Evolutionary conservation across 108 stramenopile genomes (phyloP).

Genomic region (Epipyxis sp.): DNA sequence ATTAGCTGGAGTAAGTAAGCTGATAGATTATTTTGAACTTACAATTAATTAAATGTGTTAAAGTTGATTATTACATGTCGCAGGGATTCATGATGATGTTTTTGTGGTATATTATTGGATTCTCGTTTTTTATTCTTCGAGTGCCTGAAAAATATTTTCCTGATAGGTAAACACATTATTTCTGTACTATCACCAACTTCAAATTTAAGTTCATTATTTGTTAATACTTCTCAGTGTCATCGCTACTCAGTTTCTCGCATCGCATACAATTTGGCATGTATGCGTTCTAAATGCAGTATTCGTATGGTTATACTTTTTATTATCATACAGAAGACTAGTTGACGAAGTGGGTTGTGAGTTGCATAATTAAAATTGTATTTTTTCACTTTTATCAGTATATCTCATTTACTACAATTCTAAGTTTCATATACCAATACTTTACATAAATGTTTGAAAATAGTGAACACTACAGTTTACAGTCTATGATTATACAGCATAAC

Average conservation of each 20-base stretch:
- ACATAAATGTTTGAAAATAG: too few relatives aligned
- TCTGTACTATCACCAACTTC: too few relatives aligned
- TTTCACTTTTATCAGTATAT: too few relatives aligned
- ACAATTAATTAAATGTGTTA: background rate
- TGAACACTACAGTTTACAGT: too few relatives aligned
- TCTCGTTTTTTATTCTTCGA: background rate
- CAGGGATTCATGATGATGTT: conserved; percentile 17
- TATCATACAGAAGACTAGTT: background rate
- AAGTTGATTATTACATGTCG: background rate
- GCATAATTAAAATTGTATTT: background rate
- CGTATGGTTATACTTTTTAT: conserved; percentile 20
- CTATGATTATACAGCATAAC: too few relatives aligned
- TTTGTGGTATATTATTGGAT: conserved; percentile 19
- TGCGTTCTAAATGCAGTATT: conserved; percentile 18
- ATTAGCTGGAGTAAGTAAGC: background rate
- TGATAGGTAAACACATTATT: conserved; percentile 24
- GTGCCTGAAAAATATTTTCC: conserved; percentile 16
- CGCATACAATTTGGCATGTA: conserved; percentile 25
- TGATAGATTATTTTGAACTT: background rate
- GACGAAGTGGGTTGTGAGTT: background rate
- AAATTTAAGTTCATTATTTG: background rate
- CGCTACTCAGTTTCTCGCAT: background rate
- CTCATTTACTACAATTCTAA: too few relatives aligned
- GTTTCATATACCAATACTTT: too few relatives aligned
- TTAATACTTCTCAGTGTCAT: conserved; percentile 4